Conservation (phyloP, 495 filamentous ascomycete genomes). For the Glarea lozoyensis region DNA sequence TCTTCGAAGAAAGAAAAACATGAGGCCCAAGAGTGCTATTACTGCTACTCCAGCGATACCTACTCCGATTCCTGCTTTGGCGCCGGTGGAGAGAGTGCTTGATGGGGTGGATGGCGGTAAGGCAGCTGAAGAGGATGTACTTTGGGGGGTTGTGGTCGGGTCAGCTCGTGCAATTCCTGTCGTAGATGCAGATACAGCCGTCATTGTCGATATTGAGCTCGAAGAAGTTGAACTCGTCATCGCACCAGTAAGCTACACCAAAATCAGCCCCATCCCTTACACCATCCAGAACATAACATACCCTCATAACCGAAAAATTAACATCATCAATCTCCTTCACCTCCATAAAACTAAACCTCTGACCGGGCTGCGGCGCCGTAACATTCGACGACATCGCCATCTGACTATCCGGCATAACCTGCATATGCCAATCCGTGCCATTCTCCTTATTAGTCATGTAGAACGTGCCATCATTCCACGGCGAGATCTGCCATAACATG, state of each 20-base stretch:
- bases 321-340: constrained; percentile 3
- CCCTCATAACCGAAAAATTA: neutral
- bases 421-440: constrained; percentile 7
- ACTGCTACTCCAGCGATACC: neutral
- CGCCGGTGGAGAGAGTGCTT: neutral
- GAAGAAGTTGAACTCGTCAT: neutral
- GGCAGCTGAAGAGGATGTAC: neutral
- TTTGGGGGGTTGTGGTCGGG: neutral
- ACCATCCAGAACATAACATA: neutral
- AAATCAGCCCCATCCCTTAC: neutral
- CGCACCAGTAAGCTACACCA: neutral
- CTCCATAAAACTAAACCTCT: constrained; percentile 3
- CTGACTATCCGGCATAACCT: neutral
- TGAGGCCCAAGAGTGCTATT: neutral
- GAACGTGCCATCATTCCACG: constrained; percentile 11
- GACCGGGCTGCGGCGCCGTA: neutral
- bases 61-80: neutral
- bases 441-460: constrained; percentile 9
- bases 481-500: constrained; percentile 11
- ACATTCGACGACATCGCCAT: constrained; percentile 9
- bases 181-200: neutral
- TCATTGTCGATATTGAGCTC: neutral
- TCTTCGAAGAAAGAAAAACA: neutral
- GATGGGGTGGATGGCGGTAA: neutral
- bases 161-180: neutral